A percentile compares a stretch with the other conserved stretches of the same genome.
phyloP scores from a whole-genome alignment of 495 filamentous ascomycete genomes.

The Neurospora sp. region DNA sequence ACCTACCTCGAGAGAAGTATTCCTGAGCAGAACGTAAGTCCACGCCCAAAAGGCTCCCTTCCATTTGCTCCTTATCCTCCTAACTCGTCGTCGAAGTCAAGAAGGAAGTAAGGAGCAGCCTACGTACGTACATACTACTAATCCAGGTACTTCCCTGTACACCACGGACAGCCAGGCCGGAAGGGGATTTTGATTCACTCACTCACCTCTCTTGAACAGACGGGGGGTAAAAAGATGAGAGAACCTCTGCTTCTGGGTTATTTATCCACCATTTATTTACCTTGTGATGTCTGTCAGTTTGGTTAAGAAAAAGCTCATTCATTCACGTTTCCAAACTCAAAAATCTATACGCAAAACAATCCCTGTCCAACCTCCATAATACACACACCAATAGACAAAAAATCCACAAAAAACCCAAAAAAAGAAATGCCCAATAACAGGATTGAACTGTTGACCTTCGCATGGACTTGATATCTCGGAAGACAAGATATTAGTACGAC shows the following conservation, averaged over 20 bases:
- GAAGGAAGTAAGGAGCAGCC: neutral
- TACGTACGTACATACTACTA: too few relatives aligned
- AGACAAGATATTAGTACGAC: neutral
- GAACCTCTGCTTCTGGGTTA: too few relatives aligned
- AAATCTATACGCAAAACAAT: too few relatives aligned
- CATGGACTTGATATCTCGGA: too few relatives aligned
- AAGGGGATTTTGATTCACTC: neutral
- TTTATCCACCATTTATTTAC: too few relatives aligned
- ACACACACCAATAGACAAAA: too few relatives aligned
- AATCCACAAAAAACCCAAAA: neutral
- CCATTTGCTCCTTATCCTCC: neutral
- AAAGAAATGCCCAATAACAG: neutral
- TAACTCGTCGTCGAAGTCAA: neutral
- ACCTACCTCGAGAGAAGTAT: too few relatives aligned
- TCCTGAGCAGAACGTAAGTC: neutral
- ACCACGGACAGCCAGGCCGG: neutral
- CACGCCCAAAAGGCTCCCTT: neutral
- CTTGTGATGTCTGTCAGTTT: too few relatives aligned
- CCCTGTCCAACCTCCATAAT: too few relatives aligned
- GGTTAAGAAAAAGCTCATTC: too few relatives aligned
- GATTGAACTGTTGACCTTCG: neutral
- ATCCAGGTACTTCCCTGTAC: neutral
- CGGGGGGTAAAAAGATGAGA: too few relatives aligned
- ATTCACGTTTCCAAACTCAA: too few relatives aligned
- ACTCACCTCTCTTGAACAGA: neutral